phyloP scores from a whole-genome alignment of 225 moss, liverwort and hornwort genomes.

The Anthoceros angustus region DNA sequence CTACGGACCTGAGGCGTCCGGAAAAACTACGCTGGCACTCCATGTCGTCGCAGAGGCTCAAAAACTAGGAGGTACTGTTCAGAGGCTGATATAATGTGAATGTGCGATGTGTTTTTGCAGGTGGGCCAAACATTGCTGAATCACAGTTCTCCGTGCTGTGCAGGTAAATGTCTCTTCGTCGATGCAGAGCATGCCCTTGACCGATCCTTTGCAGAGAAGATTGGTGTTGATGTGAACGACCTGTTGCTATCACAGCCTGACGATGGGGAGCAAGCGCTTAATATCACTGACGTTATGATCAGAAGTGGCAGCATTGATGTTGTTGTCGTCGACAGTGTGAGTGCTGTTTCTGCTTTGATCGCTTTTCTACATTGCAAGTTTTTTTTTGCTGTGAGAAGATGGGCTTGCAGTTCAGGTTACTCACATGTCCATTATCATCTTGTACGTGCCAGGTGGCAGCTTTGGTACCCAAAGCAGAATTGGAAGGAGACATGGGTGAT shows the following conservation, averaged over 20 bases:
- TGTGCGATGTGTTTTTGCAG: background rate
- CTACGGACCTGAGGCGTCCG: slow-evolving; percentile 69
- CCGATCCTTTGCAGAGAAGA: slow-evolving; percentile 58
- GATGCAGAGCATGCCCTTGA: slow-evolving; percentile 81
- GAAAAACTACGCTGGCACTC: slow-evolving; percentile 71
- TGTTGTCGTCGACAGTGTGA: slow-evolving; percentile 78
- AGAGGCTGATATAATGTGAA: background rate
- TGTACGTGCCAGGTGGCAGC: slow-evolving; percentile 50
- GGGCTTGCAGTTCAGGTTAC: background rate
- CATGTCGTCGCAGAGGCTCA: slow-evolving; percentile 77
- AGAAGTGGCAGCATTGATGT: slow-evolving; percentile 51
- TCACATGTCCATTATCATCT: background rate
- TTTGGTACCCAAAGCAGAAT: slow-evolving; percentile 70
- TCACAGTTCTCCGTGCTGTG: background rate
- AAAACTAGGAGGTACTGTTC: slow-evolving; percentile 26
- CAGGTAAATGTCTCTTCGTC: slow-evolving; percentile 62
- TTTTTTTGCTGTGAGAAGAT: background rate
- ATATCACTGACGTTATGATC: slow-evolving; percentile 59
- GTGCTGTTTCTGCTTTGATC: slow-evolving; percentile 10
- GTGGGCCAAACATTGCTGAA: background rate
- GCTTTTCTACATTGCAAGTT: background rate
- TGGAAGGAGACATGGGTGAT: slow-evolving; percentile 77
- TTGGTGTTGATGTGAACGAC: slow-evolving; percentile 47
- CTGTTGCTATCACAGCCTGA: slow-evolving; percentile 72
- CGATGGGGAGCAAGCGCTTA: slow-evolving; percentile 60